Conservation (phyloP, 2,329 filamentous ascomycete genomes). For the Exophiala xenobiotica region DNA sequence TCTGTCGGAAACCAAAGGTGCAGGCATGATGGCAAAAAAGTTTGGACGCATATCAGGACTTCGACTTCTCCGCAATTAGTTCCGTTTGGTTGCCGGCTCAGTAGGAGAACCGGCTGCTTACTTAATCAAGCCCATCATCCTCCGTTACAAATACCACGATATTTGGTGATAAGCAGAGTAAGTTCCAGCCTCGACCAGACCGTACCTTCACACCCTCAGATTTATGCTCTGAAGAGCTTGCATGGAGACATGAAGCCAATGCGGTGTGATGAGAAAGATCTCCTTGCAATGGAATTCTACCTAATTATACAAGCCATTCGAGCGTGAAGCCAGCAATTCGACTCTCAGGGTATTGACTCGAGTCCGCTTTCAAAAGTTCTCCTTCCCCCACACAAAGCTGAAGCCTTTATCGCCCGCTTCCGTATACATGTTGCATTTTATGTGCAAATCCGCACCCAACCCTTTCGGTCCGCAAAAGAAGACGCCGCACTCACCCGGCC, state of each 20-base stretch:
- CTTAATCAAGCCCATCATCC: too few relatives aligned
- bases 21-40: too few relatives aligned
- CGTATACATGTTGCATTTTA: slow-evolving; percentile 85
- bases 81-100: not conserved
- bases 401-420: slow-evolving; percentile 58
- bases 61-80: not conserved
- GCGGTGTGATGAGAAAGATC: too few relatives aligned
- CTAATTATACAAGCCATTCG: too few relatives aligned
- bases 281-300: too few relatives aligned
- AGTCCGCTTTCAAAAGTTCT: slow-evolving; percentile 46
- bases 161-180: not conserved
- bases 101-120: not conserved
- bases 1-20: too few relatives aligned
- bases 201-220: too few relatives aligned
- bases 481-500: slow-evolving; percentile 69
- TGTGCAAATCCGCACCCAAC: slow-evolving; percentile 71
- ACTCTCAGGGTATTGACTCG: not conserved
- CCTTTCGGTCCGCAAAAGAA: slow-evolving; percentile 87
- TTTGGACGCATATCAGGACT: too few relatives aligned
- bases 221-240: too few relatives aligned
- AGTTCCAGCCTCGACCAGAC: too few relatives aligned
- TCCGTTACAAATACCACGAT: too few relatives aligned
- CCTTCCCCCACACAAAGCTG: slow-evolving; percentile 54
- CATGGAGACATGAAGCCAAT: too few relatives aligned
- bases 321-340: not conserved